phyloP scores from a whole-genome alignment of 2,329 filamentous ascomycete species.

The Monosporascus sp. region DNA sequence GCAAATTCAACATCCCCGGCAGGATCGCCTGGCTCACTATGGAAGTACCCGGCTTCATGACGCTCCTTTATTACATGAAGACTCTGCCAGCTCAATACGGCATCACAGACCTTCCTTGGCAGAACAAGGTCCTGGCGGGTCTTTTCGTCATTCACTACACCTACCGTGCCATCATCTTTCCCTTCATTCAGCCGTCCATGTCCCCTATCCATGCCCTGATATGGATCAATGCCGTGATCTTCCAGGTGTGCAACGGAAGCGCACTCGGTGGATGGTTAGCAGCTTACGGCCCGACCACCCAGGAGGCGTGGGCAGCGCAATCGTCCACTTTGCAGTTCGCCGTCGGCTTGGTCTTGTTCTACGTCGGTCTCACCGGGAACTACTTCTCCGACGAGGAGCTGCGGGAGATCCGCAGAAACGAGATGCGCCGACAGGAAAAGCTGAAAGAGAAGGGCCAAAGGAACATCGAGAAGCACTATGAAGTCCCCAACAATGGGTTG shows the following conservation, averaged over 20 bases:
- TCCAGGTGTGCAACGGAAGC: constrained; percentile 77
- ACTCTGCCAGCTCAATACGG: constrained; percentile 56
- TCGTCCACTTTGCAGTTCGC: constrained; percentile 41
- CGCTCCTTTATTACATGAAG: constrained; percentile 72
- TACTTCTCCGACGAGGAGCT: constrained; percentile 88
- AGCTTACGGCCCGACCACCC: constrained; percentile 68
- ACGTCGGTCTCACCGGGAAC: constrained; percentile 70
- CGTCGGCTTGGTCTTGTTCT: constrained; percentile 69
- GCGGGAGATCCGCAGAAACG: constrained; percentile 74
- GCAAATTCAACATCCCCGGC: constrained; percentile 79
- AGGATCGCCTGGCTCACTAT: constrained; percentile 83
- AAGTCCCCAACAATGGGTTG: constrained; percentile 75
- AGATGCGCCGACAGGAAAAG: constrained; percentile 52
- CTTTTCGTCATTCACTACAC: constrained; percentile 79
- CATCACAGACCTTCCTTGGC: constrained; percentile 61
- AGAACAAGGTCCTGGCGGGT: constrained; percentile 69
- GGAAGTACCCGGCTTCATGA: constrained; percentile 75
- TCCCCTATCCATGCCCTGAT: constrained; percentile 75
- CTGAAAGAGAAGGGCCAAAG: constrained; percentile 29
- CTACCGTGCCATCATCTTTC: constrained; percentile 81
- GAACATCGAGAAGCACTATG: constrained; percentile 74
- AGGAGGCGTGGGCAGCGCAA: constrained; percentile 41
- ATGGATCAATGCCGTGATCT: constrained; percentile 57
- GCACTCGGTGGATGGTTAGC: constrained; percentile 76
- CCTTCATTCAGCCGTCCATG: constrained; percentile 84